phyloP scores from a whole-genome alignment of 163 green algal species.

The Picocystis sp. region DNA sequence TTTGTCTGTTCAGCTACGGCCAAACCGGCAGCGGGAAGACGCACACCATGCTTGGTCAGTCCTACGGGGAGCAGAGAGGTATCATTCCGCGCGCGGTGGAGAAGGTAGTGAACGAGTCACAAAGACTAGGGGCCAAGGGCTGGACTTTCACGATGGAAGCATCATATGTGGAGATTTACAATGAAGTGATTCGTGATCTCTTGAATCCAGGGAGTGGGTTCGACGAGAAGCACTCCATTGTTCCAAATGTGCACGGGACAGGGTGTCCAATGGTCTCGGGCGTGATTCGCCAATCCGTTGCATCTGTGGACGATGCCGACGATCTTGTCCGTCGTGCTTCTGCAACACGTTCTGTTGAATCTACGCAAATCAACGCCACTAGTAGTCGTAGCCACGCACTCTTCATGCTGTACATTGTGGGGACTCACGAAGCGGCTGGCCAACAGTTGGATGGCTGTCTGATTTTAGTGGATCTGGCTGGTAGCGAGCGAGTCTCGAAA shows the following conservation, averaged over 20 bases:
- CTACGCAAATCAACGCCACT: conserved; percentile 45
- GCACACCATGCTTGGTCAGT: conserved; percentile 85
- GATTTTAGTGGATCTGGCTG: conserved; percentile 52
- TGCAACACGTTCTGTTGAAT: conserved; percentile 33
- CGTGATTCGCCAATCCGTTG: conserved; percentile 31
- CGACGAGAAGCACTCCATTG: conserved; percentile 34
- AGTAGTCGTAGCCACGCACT: conserved; percentile 42
- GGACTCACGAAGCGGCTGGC: conserved; percentile 25
- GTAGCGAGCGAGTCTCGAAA: conserved; percentile 13
- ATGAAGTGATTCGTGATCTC: conserved; percentile 52
- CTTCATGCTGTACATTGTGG: conserved; percentile 50
- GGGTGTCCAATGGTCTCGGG: conserved; percentile 16
- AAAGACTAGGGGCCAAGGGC: conserved; percentile 46
- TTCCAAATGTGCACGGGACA: conserved; percentile 13
- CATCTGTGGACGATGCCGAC: conserved; percentile 28
- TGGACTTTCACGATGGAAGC: conserved; percentile 80
- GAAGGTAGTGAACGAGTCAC: conserved; percentile 20
- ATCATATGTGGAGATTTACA: conserved; percentile 95
- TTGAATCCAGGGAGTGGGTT: conserved; percentile 12
- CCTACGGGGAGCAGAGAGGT: conserved; percentile 32
- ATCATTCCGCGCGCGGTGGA: conserved; percentile 83
- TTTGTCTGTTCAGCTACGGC: conserved; percentile 96
- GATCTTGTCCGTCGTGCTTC: conserved; percentile 37
- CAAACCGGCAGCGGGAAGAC: conserved; percentile 97
- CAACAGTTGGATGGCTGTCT: conserved; percentile 30